Evolutionary conservation across 495 filamentous ascomycete species (phyloP).

Genomic region (Pseudoneurospora amorphoporcata): DNA sequence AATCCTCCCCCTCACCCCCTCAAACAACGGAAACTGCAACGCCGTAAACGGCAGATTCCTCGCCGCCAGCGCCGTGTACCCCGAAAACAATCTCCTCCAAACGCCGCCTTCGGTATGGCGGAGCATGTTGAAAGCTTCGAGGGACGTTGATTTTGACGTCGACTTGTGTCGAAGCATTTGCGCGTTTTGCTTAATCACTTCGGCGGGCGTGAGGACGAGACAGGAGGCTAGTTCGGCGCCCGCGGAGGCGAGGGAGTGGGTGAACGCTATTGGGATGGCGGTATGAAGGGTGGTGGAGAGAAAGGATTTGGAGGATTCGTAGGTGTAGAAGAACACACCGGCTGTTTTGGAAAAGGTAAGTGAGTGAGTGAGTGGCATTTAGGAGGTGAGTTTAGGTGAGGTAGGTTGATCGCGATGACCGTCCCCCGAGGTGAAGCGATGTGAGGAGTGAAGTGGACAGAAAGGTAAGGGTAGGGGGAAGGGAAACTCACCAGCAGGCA

Average conservation of each 20-base stretch:
- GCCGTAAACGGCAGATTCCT: conserved; percentile 81
- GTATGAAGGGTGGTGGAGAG: conserved; percentile 23
- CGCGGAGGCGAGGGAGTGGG: conserved; percentile 62
- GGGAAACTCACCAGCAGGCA: conserved; percentile 59
- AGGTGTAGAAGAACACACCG: conserved; percentile 83
- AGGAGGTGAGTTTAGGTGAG: neutral
- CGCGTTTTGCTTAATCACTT: conserved; percentile 89
- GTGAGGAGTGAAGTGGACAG: neutral
- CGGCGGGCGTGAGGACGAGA: conserved; percentile 75
- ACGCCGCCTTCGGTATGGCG: conserved; percentile 17
- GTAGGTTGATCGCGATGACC: neutral
- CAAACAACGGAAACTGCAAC: conserved; percentile 81
- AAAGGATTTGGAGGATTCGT: conserved; percentile 63
- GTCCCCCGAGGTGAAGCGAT: too few relatives aligned
- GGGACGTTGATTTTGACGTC: conserved; percentile 24
- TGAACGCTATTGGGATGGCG: conserved; percentile 48
- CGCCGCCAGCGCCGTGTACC: conserved; percentile 68
- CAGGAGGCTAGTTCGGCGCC: conserved; percentile 73
- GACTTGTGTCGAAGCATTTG: conserved; percentile 45
- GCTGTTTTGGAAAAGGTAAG: conserved; percentile 33
- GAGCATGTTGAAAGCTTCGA: conserved; percentile 34
- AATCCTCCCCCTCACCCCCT: conserved; percentile 43
- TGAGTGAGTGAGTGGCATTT: neutral
- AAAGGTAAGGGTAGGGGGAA: neutral
- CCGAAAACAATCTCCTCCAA: conserved; percentile 49